phyloP scores from a whole-genome alignment of 306 rosid genomes.

The Rubus idaeus region DNA sequence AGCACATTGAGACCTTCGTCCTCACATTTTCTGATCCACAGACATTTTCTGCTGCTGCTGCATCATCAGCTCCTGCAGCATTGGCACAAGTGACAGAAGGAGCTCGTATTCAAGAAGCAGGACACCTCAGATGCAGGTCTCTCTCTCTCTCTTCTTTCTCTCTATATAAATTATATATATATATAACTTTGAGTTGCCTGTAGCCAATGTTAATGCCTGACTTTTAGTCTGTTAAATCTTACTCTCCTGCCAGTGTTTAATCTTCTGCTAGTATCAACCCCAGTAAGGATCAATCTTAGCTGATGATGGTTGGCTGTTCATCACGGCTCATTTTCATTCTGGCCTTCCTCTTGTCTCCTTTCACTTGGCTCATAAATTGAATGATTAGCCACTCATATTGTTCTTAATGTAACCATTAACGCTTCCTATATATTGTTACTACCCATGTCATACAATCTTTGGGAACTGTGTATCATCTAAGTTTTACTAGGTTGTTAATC shows the following conservation, averaged over 20 bases:
- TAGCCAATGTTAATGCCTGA: no score
- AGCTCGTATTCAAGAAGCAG: constrained; percentile 95
- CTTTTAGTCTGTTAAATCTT: no score
- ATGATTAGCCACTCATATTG: neutral
- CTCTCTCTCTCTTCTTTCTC: constrained; percentile 13
- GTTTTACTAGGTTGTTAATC: neutral
- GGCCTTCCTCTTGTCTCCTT: neutral
- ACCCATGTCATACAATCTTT: neutral
- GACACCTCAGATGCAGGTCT: constrained; percentile 99
- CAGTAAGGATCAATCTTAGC: no score
- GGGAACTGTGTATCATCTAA: neutral
- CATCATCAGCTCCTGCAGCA: constrained; percentile 89
- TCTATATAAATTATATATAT: neutral
- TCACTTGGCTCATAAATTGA: neutral
- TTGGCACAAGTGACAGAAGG: constrained; percentile 88
- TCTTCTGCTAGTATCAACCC: constrained; percentile 1
- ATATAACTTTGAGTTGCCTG: no score
- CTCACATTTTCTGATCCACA: constrained; percentile 84
- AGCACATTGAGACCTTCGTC: constrained; percentile 87
- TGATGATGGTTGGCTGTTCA: neutral
- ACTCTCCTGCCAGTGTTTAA: no score
- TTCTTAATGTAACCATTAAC: neutral
- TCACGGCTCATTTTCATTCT: neutral
- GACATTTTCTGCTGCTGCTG: constrained; percentile 84
- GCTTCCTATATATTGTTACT: neutral